Evolutionary conservation across 208 protist genomes (phyloP), one percentile per base, ranked within the genome.

Genomic region (Acanthamoeba culbertsoni): DNA sequence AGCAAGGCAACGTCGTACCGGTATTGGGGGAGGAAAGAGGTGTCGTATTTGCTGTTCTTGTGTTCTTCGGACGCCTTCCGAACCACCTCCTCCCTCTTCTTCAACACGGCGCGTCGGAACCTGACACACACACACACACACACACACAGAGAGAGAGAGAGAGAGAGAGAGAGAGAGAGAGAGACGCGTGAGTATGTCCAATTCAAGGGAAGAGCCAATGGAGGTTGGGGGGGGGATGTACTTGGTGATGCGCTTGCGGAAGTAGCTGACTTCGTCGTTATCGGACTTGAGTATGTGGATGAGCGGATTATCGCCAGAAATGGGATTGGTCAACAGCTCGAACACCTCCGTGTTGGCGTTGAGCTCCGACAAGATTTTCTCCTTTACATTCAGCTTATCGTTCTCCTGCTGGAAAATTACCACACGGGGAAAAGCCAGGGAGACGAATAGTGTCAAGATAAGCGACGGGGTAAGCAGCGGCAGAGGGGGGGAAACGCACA

Each of bases 221-320:
- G n/a, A n/a, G n/a, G n/a, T n/a, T n/a, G n/a, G n/a, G 31, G 18
- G 62, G 18, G 62, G 23, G 62, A 40, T 71, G 62, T 71, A 71
- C 62, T 51, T 43, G 73, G 73, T 51, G 31, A 84, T 84, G 73
- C 73, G 73, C 5, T 84, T 84, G 73, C 73, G 73, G 43, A 84
- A 84, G 37, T 14, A 55, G 73, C 26, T 51, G 73, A 51, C 31
- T 48, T 84, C 73, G 40, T 43, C 73, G 28, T 84, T 43, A n/a
- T 51, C 73, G 12, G 73, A 84, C 20, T 43, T 51, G 40, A 84
- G 73, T 18, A 84, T 43, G 12, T 84, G 73, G 26, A 33, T 53
- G 20, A 84, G 43, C 35, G 73, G 73, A n/a, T 84, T 84, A 28
- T 71, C 62, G 26, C 73, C 73, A 12, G 73, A 55, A 37, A 84